Conservation (phyloP, 345 rosid species). For the Toxicodendron radicans region DNA sequence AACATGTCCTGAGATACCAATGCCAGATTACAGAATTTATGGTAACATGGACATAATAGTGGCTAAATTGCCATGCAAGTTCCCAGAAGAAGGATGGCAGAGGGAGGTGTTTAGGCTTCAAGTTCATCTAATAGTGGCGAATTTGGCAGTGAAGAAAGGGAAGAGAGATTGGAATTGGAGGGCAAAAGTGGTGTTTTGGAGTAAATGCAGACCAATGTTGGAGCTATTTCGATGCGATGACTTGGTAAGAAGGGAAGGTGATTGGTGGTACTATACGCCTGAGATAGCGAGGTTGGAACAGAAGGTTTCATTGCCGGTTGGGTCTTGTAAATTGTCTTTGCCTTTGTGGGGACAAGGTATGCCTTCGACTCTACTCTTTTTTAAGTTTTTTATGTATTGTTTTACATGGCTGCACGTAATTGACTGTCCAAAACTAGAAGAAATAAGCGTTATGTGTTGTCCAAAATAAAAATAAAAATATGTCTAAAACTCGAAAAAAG, state of each 20-base stretch:
- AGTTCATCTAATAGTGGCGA: constrained; percentile 70
- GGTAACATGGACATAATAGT: constrained; percentile 68
- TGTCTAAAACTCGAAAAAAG: too few relatives aligned
- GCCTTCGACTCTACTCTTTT: background rate
- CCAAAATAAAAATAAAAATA: too few relatives aligned
- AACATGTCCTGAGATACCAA: constrained; percentile 80
- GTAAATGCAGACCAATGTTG: constrained; percentile 87
- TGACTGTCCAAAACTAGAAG: too few relatives aligned
- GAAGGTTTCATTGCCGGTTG: constrained; percentile 71
- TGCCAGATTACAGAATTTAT: constrained; percentile 56
- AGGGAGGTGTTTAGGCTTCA: constrained; percentile 86
- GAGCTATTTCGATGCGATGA: constrained; percentile 86
- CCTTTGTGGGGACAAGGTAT: constrained; percentile 93
- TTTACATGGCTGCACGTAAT: too few relatives aligned
- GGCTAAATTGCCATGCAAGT: constrained; percentile 72
- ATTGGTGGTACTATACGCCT: constrained; percentile 85
- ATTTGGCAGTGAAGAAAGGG: constrained; percentile 57
- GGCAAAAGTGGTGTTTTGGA: constrained; percentile 71
- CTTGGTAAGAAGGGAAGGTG: constrained; percentile 64
- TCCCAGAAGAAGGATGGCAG: constrained; percentile 79
- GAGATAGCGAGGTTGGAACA: constrained; percentile 61
- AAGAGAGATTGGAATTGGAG: constrained; percentile 58
- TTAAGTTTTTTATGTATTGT: background rate
- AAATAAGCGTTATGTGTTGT: too few relatives aligned
- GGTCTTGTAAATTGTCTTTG: constrained; percentile 76